These are phyloP conservation scores for Penicillium sp. DNA, from an alignment of 2,329 filamentous ascomycete genomes.

Conservation along the genomic window DNA sequence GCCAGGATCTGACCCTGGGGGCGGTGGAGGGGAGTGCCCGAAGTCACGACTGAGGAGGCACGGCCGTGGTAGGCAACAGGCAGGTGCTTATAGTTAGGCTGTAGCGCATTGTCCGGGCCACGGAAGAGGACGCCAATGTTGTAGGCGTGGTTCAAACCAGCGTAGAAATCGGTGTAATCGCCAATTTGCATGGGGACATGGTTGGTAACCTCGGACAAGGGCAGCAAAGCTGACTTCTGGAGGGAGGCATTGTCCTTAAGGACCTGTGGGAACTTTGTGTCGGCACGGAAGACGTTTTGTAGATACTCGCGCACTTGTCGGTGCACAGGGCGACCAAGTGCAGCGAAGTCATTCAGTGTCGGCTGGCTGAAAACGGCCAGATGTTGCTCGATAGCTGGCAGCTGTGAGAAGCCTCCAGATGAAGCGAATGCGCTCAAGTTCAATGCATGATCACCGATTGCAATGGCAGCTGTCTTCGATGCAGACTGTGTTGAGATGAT, in stretches of 20 bases:
- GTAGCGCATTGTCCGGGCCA: conserved; percentile 68
- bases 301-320: conserved; percentile 66
- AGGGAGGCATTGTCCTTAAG: conserved; percentile 62
- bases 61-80: conserved; percentile 81
- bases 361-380: conserved; percentile 62
- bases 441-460: conserved; percentile 69
- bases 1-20: conserved; percentile 72
- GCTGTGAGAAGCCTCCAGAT: conserved; percentile 57
- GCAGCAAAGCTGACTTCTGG: conserved; percentile 58
- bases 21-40: conserved; percentile 68
- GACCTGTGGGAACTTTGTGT: conserved; percentile 59
- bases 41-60: conserved; percentile 71
- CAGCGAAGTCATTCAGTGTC: conserved; percentile 71
- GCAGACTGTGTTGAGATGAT: conserved; percentile 64
- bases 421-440: conserved; percentile 64
- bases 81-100: conserved; percentile 77
- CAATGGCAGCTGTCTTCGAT: conserved; percentile 63
- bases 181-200: conserved; percentile 76
- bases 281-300: conserved; percentile 62
- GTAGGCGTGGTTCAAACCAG: conserved; percentile 74
- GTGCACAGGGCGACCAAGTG: conserved; percentile 66
- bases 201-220: conserved; percentile 58
- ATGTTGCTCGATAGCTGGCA: conserved; percentile 58
- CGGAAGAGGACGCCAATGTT: conserved; percentile 71
- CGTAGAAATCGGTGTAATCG: conserved; percentile 85